A percentile compares a stretch with the other conserved stretches of the same genome.
Evolutionary conservation across 192 early-diverging fungal genomes (phyloP).

Genomic region (Cetraspora pellucida): DNA sequence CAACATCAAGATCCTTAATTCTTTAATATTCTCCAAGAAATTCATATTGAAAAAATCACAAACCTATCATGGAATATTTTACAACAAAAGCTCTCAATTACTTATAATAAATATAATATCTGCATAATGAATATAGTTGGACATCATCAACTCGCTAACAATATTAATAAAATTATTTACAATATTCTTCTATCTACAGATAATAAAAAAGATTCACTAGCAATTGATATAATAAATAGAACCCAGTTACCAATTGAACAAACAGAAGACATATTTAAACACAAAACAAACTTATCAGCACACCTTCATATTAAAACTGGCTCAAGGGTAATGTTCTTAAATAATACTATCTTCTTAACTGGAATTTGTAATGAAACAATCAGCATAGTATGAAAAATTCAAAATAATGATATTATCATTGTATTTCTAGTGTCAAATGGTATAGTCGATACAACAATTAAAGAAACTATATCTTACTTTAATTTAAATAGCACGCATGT

Average conservation of each 20-base stretch:
- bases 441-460: not conserved
- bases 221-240: not conserved
- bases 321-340: not conserved
- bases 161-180: not conserved
- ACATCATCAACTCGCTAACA: not conserved
- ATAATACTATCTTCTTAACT: not conserved
- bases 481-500: not conserved
- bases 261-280: not conserved
- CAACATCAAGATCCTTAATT: not conserved
- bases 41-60: not conserved
- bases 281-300: not conserved
- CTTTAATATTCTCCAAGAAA: conserved; percentile 1
- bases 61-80: not conserved
- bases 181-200: not conserved
- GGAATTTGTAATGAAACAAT: not conserved
- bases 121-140: not conserved
- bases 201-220: not conserved
- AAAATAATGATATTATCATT: not conserved
- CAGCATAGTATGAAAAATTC: not conserved
- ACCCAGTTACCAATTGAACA: not conserved
- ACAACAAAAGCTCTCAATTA: not conserved
- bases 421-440: not conserved
- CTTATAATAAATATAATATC: not conserved
- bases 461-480: not conserved
- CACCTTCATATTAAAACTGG: not conserved